phyloP scores from a whole-genome alignment of 2,329 filamentous ascomycete genomes.

The Pseudogymnoascus verrucosus region DNA sequence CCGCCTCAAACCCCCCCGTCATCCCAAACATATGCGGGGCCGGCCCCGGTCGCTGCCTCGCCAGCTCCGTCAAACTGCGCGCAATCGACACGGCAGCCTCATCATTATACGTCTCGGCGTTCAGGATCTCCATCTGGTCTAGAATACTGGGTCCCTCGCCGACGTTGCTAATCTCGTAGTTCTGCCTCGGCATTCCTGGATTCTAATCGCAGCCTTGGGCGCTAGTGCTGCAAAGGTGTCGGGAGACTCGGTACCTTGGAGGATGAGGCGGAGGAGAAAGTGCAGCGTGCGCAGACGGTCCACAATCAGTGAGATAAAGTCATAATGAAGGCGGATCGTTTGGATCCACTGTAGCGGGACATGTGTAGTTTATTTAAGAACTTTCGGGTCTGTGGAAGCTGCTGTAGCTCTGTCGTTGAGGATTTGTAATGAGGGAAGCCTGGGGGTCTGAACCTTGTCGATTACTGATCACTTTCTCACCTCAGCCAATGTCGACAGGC shows the following conservation, averaged over 20 bases:
- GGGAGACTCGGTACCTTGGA: not conserved
- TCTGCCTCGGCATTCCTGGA: not conserved
- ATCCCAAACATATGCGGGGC: slow-evolving; percentile 22
- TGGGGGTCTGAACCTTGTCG: not conserved
- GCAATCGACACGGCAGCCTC: slow-evolving; percentile 21
- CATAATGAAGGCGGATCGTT: not conserved
- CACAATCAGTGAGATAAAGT: not conserved
- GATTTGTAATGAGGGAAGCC: not conserved
- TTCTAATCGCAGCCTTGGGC: slow-evolving; percentile 3
- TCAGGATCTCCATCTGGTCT: slow-evolving; percentile 26
- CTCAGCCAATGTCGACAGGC: not conserved
- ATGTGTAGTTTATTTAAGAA: not conserved
- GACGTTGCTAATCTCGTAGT: not conserved
- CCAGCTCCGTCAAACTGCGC: slow-evolving; percentile 14
- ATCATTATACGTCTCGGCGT: slow-evolving; percentile 39
- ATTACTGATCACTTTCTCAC: not conserved
- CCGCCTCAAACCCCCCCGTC: slow-evolving; percentile 8
- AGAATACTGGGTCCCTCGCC: not conserved
- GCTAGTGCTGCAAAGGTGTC: not conserved
- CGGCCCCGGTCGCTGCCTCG: slow-evolving; percentile 12
- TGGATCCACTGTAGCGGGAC: not conserved
- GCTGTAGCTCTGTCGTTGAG: not conserved
- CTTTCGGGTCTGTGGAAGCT: not conserved
- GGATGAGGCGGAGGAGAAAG: not conserved
- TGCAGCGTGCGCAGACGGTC: not conserved